Conservation (phyloP, 345 rosid genomes). For the Moringa oleifera region DNA sequence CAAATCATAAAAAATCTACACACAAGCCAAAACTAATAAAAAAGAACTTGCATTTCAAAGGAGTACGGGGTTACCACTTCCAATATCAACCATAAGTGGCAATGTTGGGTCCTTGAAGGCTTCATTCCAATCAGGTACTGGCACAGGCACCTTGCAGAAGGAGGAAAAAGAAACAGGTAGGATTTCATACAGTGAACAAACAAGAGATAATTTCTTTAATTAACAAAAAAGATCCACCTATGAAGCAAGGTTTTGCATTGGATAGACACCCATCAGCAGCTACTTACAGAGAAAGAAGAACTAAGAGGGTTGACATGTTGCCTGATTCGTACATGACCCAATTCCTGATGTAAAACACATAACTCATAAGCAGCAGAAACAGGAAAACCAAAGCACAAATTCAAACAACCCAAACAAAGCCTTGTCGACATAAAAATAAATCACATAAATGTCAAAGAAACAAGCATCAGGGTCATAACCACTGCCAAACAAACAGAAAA, state of each 20-base stretch:
- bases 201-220: neutral
- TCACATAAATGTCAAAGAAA: no score
- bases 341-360: constrained; percentile 40
- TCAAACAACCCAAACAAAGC: neutral
- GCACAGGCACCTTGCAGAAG: constrained; percentile 47
- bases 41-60: no score
- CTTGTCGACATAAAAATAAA: no score
- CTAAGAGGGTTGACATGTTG: constrained; percentile 95
- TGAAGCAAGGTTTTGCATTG: neutral
- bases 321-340: constrained; percentile 79
- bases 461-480: no score
- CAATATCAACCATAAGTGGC: constrained; percentile 95
- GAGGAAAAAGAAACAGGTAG: neutral
- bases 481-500: neutral
- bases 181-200: neutral
- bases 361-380: neutral
- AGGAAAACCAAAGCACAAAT: neutral
- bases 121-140: constrained; percentile 65
- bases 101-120: constrained; percentile 71
- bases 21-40: no score
- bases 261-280: neutral
- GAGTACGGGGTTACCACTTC: constrained; percentile 52
- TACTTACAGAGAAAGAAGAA: constrained; percentile 67
- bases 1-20: no score
- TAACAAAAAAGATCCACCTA: neutral